phyloP scores from a whole-genome alignment of 805 yeast species.

The Saccharomyces jurei region DNA sequence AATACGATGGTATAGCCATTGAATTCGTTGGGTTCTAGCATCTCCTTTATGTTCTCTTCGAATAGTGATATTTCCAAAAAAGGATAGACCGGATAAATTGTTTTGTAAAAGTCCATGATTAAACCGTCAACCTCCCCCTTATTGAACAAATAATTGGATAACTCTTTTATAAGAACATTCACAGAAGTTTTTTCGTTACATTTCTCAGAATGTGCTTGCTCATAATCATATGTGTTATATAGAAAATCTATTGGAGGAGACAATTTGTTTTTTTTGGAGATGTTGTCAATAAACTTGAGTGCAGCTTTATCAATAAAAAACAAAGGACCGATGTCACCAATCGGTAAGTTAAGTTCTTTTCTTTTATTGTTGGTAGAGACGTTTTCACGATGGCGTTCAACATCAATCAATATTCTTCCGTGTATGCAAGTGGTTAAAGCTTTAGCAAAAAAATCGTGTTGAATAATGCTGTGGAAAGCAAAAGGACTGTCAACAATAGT shows the following conservation, averaged over 20 bases:
- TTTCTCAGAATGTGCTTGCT: neutral
- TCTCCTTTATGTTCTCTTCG: conserved; percentile 2
- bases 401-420: conserved; percentile 12
- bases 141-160: neutral
- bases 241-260: conserved; percentile 11
- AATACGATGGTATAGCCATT: conserved; percentile 4
- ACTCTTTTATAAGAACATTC: neutral
- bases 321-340: conserved; percentile 6
- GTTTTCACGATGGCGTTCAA: conserved; percentile 4
- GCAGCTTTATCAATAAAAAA: conserved; percentile 15
- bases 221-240: conserved; percentile 6
- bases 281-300: conserved; percentile 9
- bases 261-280: conserved; percentile 4
- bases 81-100: conserved; percentile 6
- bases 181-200: neutral
- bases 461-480: conserved; percentile 10
- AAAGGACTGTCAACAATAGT: conserved; percentile 14
- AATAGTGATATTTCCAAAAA: conserved; percentile 5
- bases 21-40: neutral
- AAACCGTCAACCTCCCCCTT: neutral
- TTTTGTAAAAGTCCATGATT: conserved; percentile 2
- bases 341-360: neutral
- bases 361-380: neutral
- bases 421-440: conserved; percentile 11
- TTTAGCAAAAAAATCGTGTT: conserved; percentile 12